phyloP scores from a whole-genome alignment of 768 basidiomycete species.

The Pulveroboletus sp. region DNA sequence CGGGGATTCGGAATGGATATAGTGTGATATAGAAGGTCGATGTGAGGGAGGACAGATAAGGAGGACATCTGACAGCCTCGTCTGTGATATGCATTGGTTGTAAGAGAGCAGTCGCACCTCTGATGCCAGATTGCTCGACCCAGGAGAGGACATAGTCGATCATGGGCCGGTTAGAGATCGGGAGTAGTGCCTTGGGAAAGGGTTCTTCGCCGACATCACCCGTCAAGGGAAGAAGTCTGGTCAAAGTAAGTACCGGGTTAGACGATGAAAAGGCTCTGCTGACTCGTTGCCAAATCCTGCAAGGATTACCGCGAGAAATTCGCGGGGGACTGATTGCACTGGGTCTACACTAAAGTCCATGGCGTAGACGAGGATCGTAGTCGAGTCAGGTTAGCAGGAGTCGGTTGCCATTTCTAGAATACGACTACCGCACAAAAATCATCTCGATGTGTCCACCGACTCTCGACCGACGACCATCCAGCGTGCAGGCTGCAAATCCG shows the following conservation, averaged over 20 bases:
- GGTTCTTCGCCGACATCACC: conserved; percentile 77
- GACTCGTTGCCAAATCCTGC: conserved; percentile 94
- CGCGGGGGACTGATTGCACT: conserved; percentile 53
- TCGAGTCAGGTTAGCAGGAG: conserved; percentile 10
- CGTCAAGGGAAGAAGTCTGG: conserved; percentile 72
- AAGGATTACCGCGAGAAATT: conserved; percentile 86
- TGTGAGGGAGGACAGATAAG: conserved; percentile 82
- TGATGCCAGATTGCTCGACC: conserved; percentile 85
- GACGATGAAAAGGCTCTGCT: conserved; percentile 21
- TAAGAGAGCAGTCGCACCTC: conserved; percentile 46
- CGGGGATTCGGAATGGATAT: conserved; percentile 76
- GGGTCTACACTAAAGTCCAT: conserved; percentile 68
- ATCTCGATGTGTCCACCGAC: neutral
- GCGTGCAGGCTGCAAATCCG: neutral
- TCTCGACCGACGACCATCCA: neutral
- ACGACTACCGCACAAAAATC: neutral
- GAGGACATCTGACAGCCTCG: conserved; percentile 62
- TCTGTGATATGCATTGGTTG: conserved; percentile 6
- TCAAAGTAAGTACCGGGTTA: conserved; percentile 5
- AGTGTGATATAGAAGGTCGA: conserved; percentile 73
- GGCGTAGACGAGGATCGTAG: neutral
- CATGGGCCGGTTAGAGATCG: conserved; percentile 85
- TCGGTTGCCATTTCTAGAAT: conserved; percentile 23
- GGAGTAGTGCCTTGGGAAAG: conserved; percentile 84
- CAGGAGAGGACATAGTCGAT: conserved; percentile 81